Evolutionary conservation across 441 rosid species (phyloP).

Genomic region (Euphorbia schlechtendalii): DNA sequence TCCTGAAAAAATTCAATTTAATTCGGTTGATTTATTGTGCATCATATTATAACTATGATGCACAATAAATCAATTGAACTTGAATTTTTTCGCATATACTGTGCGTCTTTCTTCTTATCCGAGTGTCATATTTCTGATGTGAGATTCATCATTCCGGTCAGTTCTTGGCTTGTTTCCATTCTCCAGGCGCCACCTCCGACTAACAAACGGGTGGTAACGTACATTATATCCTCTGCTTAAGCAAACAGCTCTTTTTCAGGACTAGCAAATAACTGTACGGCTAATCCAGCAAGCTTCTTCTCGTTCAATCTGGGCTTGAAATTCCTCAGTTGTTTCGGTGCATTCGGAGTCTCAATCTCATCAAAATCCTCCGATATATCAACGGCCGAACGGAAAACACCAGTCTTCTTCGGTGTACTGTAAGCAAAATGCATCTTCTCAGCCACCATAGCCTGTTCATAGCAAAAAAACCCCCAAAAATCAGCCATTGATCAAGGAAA

Average conservation of each 20-base stretch:
- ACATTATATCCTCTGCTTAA: too few species aligned
- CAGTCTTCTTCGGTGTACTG: conserved; percentile 62
- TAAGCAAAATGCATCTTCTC: conserved; percentile 55
- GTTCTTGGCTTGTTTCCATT: too few species aligned
- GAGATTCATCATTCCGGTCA: too few species aligned
- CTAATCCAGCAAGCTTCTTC: conserved; percentile 38
- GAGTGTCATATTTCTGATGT: too few species aligned
- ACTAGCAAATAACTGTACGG: conserved; percentile 50
- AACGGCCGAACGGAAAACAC: conserved; percentile 32
- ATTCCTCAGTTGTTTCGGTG: conserved; percentile 37
- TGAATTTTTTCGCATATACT: too few species aligned
- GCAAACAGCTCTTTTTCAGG: conserved; percentile 25
- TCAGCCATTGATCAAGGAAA: neutral
- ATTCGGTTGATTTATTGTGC: too few species aligned
- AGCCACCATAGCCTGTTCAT: conserved; percentile 58
- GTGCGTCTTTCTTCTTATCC: too few species aligned
- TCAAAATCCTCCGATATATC: conserved; percentile 25
- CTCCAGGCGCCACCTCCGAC: too few species aligned
- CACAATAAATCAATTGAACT: too few species aligned
- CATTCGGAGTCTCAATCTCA: conserved; percentile 59
- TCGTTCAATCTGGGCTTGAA: conserved; percentile 30
- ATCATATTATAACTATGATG: too few species aligned
- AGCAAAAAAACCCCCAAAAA: neutral
- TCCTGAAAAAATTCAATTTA: too few species aligned
- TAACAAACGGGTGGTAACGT: too few species aligned